Percentiles rank a stretch among this genome's conserved stretches.
Evolutionary conservation across 169 alveolate species (phyloP).

Genomic region (Cryptosporidium baileyi): DNA sequence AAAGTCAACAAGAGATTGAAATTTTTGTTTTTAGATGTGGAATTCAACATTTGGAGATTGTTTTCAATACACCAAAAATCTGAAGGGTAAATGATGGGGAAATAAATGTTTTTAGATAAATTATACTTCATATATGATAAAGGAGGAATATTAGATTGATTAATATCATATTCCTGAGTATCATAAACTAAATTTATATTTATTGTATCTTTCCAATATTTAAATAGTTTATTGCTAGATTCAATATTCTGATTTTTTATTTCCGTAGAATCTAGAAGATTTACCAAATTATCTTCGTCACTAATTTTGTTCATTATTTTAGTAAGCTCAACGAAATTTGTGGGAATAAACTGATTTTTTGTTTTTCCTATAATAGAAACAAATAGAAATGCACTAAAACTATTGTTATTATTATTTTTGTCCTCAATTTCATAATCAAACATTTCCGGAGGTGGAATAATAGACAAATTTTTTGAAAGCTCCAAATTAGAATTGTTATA

Average conservation of each 20-base stretch:
- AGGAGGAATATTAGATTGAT: conserved; percentile 74
- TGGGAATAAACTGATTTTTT: conserved; percentile 28
- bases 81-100: conserved; percentile 74
- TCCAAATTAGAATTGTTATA: background rate
- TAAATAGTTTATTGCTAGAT: conserved; percentile 41
- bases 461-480: conserved; percentile 26
- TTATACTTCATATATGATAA: conserved; percentile 73
- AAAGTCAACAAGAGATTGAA: conserved; percentile 64
- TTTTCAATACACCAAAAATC: conserved; percentile 77
- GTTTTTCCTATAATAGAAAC: conserved; percentile 18
- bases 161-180: conserved; percentile 55
- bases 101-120: conserved; percentile 58
- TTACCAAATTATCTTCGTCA: conserved; percentile 70
- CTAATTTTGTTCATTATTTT: conserved; percentile 53
- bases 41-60: conserved; percentile 71
- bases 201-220: conserved; percentile 75
- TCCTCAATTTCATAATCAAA: conserved; percentile 29
- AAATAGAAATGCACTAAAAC: conserved; percentile 15
- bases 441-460: conserved; percentile 9
- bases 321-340: background rate
- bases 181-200: conserved; percentile 73
- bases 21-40: conserved; percentile 35
- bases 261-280: conserved; percentile 64
- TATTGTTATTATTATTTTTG: background rate
- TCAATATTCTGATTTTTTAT: conserved; percentile 16